Evolutionary conservation across 2,329 filamentous ascomycete species (phyloP).

Genomic region (Trichoderma brevicompactum): DNA sequence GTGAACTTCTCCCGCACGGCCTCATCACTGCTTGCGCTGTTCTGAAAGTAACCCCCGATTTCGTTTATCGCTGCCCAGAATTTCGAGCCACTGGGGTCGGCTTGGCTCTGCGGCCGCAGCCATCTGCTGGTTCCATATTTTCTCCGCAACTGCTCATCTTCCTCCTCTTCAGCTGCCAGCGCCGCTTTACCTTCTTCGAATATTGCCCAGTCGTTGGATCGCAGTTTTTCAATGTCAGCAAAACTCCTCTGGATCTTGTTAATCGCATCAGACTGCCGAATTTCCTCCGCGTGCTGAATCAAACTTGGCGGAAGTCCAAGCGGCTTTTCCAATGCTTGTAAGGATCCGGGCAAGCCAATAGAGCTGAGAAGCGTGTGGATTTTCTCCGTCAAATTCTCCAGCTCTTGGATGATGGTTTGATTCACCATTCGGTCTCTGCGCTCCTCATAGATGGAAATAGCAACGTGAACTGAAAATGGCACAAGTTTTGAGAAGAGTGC

Average conservation of each 20-base stretch:
- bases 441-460: conserved; percentile 93
- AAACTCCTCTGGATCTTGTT: conserved; percentile 78
- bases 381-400: conserved; percentile 79
- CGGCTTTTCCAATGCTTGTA: conserved; percentile 94
- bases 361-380: conserved; percentile 80
- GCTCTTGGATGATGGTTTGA: conserved; percentile 80
- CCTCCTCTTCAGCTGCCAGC: conserved; percentile 77
- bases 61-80: conserved; percentile 76
- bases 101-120: conserved; percentile 69
- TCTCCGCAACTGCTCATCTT: conserved; percentile 74
- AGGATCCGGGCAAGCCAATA: conserved; percentile 84
- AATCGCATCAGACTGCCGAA: conserved; percentile 86
- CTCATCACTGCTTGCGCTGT: conserved; percentile 58
- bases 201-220: conserved; percentile 73
- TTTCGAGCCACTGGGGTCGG: conserved; percentile 68
- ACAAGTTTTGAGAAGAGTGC: conserved; percentile 90
- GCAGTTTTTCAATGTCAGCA: conserved; percentile 88
- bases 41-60: conserved; percentile 84
- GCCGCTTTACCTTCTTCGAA: conserved; percentile 85
- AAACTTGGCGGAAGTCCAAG: conserved; percentile 84
- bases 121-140: conserved; percentile 90
- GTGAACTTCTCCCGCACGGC: conserved; percentile 77
- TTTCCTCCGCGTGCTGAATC: conserved; percentile 89
- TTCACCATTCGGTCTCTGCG: conserved; percentile 88
- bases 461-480: conserved; percentile 92